These are phyloP conservation scores for Cercospora sp. DNA, from an alignment of 2,329 filamentous ascomycete species.

Conservation along the genomic window DNA sequence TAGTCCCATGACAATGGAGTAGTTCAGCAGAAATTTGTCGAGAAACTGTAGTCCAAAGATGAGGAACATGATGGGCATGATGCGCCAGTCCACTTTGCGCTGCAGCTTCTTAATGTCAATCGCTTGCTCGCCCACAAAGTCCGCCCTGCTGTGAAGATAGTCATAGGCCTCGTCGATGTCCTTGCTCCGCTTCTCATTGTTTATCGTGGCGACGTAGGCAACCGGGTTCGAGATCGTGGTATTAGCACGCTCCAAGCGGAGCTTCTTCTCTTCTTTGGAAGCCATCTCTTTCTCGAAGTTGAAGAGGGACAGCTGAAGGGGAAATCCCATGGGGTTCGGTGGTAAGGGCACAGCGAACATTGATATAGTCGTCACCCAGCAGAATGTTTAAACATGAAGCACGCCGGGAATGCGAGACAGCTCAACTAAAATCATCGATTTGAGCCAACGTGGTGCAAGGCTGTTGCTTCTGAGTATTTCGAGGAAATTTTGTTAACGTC, in stretches of 20 bases:
- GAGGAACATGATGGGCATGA: conserved; percentile 24
- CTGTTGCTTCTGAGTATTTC: background rate
- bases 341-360: conserved; percentile 2
- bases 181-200: conserved; percentile 7
- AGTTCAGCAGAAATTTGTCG: conserved; percentile 62
- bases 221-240: background rate
- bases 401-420: background rate
- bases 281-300: conserved; percentile 11
- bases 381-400: background rate
- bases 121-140: conserved; percentile 12
- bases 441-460: background rate
- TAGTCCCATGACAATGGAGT: conserved; percentile 64
- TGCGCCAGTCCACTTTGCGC: conserved; percentile 24
- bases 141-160: conserved; percentile 14
- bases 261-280: conserved; percentile 1
- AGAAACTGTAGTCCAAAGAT: conserved; percentile 18
- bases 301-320: conserved; percentile 3
- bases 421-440: background rate
- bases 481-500: background rate
- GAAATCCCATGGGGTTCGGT: conserved; percentile 7
- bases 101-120: conserved; percentile 20
- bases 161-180: conserved; percentile 21
- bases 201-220: background rate
- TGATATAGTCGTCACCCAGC: background rate
- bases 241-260: background rate